A percentile compares a stretch with the other conserved stretches of the same genome.
Conservation (phyloP, 106 monocot genomes). For the Platanthera zijinensis region DNA sequence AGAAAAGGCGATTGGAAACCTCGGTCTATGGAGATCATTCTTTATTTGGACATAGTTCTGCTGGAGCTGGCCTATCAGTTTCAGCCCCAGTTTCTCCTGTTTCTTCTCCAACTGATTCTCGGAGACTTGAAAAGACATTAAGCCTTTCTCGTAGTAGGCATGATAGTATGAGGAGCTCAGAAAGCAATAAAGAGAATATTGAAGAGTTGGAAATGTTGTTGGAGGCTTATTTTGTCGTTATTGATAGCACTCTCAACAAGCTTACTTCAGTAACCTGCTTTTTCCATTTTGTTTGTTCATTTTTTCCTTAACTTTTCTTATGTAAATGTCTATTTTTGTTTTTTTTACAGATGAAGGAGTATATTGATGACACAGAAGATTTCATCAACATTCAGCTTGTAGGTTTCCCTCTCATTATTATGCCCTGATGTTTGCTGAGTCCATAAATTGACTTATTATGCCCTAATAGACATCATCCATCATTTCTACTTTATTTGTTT, state of each 20-base stretch:
- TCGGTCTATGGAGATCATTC: slow-evolving; percentile 44
- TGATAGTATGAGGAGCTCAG: slow-evolving; percentile 56
- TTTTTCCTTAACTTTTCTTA: not conserved
- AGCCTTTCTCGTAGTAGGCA: slow-evolving; percentile 62
- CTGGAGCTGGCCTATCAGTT: slow-evolving; percentile 24
- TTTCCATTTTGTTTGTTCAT: not conserved
- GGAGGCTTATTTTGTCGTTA: slow-evolving; percentile 85
- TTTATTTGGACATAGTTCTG: slow-evolving; percentile 20
- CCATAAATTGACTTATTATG: not conserved
- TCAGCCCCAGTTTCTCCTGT: slow-evolving; percentile 53
- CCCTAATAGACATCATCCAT: too few relatives aligned
- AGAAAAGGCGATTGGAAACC: slow-evolving; percentile 54
- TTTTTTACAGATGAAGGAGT: slow-evolving; percentile 47
- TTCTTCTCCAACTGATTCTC: slow-evolving; percentile 50
- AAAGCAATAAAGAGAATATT: slow-evolving; percentile 41
- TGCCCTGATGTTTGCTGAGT: not conserved
- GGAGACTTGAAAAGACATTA: slow-evolving; percentile 44
- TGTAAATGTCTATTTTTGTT: not conserved
- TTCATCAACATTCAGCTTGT: slow-evolving; percentile 66
- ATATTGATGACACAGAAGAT: slow-evolving; percentile 67
- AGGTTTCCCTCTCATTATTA: slow-evolving; percentile 3
- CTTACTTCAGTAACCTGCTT: slow-evolving; percentile 35
- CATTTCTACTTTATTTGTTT: too few relatives aligned
- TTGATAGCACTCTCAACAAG: slow-evolving; percentile 78
- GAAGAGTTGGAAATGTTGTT: slow-evolving; percentile 88